These are phyloP conservation scores for Saccharomycopsis lassenensis DNA, from an alignment of 805 yeast species.

Conservation along the genomic window DNA sequence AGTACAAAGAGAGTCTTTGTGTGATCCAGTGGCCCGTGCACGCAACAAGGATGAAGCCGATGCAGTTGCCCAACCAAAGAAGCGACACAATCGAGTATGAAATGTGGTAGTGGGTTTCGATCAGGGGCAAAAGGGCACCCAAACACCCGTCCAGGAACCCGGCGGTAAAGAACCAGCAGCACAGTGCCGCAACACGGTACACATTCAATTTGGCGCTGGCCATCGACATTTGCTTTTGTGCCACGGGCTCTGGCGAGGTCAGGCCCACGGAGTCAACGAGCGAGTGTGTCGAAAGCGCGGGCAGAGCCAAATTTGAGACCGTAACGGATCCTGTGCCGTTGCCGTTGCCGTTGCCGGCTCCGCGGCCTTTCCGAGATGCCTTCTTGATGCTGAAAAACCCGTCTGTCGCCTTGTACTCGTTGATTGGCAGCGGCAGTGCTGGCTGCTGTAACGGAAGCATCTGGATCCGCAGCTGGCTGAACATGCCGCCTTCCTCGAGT, in stretches of 20 bases:
- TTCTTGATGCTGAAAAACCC: too few relatives aligned
- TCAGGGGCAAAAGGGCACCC: slow-evolving; percentile 47
- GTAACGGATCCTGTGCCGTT: neutral
- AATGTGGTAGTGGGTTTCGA: slow-evolving; percentile 38
- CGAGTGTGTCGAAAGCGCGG: neutral
- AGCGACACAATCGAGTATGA: slow-evolving; percentile 44
- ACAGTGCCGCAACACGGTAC: slow-evolving; percentile 31
- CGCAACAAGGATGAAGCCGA: slow-evolving; percentile 45
- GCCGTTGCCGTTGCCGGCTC: neutral
- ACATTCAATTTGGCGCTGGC: slow-evolving; percentile 32
- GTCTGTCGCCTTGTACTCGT: neutral
- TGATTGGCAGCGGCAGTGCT: neutral
- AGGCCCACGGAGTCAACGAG: neutral
- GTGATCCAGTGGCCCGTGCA: slow-evolving; percentile 36
- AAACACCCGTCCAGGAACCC: slow-evolving; percentile 49
- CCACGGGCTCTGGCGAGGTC: slow-evolving; percentile 12
- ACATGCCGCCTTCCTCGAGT: slow-evolving; percentile 18
- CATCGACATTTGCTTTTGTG: neutral
- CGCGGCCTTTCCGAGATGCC: neutral
- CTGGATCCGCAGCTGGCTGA: slow-evolving; percentile 11
- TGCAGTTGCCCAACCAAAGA: slow-evolving; percentile 47
- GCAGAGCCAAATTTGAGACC: neutral
- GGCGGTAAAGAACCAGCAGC: slow-evolving; percentile 30
- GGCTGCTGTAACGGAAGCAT: slow-evolving; percentile 14
- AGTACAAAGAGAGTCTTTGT: slow-evolving; percentile 30